These are phyloP conservation scores for Thelonectria olida DNA, from an alignment of 2,329 filamentous ascomycete genomes.

Conservation along the genomic window DNA sequence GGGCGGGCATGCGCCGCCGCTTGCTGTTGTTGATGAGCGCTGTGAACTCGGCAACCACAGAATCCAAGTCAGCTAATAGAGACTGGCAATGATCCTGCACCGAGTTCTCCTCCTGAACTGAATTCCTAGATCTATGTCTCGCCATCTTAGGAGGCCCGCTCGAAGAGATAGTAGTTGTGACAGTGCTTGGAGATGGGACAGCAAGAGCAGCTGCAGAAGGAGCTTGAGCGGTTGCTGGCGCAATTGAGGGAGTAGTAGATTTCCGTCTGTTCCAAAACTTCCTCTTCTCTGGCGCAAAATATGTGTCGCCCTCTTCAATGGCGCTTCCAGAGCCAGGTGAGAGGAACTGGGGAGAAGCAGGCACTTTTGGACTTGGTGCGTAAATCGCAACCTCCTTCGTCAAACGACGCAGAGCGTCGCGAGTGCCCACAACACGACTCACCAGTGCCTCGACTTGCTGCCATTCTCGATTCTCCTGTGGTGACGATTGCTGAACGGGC, in stretches of 20 bases:
- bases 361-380: conserved; percentile 58
- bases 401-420: conserved; percentile 86
- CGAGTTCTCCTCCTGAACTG: conserved; percentile 65
- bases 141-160: conserved; percentile 43
- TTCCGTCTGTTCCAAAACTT: conserved; percentile 92
- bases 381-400: conserved; percentile 81
- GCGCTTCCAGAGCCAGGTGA: conserved; percentile 53
- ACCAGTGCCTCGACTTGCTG: conserved; percentile 85
- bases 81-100: conserved; percentile 86
- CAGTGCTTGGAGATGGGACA: conserved; percentile 53
- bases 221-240: conserved; percentile 52
- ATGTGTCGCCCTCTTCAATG: conserved; percentile 65
- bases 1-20: conserved; percentile 70
- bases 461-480: conserved; percentile 84
- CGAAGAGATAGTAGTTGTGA: conserved; percentile 41
- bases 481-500: conserved; percentile 46
- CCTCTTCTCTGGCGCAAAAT: conserved; percentile 63
- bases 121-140: conserved; percentile 49
- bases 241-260: conserved; percentile 63
- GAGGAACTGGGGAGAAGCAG: conserved; percentile 45
- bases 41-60: conserved; percentile 84
- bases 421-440: conserved; percentile 84
- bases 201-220: conserved; percentile 51
- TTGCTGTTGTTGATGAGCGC: conserved; percentile 81
- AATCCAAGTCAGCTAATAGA: conserved; percentile 85